Percentiles rank a stretch among this genome's conserved stretches.
These are phyloP conservation scores for Liriodendron chinense DNA, from an alignment of 164 flowering plant species.

Conservation along the genomic window DNA sequence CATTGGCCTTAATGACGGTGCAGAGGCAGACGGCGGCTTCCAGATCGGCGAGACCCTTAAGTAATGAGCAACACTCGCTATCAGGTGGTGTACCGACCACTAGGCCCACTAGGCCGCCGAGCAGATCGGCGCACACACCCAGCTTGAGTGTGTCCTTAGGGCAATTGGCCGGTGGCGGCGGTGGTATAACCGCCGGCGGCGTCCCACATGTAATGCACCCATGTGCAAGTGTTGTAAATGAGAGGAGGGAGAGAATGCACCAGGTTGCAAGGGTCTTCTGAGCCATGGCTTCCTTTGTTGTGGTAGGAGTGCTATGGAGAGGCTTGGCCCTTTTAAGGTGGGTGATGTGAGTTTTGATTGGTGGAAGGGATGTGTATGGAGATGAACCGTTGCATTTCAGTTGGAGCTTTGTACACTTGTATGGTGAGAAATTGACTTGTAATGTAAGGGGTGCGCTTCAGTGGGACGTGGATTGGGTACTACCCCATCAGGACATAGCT, in stretches of 20 bases:
- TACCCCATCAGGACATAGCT: too few relatives aligned
- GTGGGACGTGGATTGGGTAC: too few relatives aligned
- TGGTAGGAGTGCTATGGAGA: not conserved
- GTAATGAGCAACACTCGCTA: slow-evolving; percentile 46
- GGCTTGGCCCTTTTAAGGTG: not conserved
- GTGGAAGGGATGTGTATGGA: not conserved
- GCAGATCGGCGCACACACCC: slow-evolving; percentile 47
- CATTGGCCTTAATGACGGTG: slow-evolving; percentile 56
- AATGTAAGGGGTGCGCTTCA: not conserved
- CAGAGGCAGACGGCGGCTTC: slow-evolving; percentile 56
- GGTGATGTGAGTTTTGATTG: not conserved
- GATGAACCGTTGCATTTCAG: not conserved
- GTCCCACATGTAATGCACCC: slow-evolving; percentile 4
- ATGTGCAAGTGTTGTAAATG: not conserved
- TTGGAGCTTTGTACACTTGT: too few relatives aligned
- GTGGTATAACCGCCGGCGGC: slow-evolving; percentile 2
- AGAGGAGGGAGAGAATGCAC: not conserved
- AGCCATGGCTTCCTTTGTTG: not conserved
- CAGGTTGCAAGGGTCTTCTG: not conserved
- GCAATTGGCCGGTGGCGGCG: slow-evolving; percentile 20
- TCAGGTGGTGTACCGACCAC: slow-evolving; percentile 24
- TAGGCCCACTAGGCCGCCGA: slow-evolving; percentile 24
- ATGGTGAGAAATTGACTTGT: not conserved
- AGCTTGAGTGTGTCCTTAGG: slow-evolving; percentile 54
- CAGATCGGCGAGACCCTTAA: slow-evolving; percentile 43